phyloP scores from a whole-genome alignment of 202 grass and related monocot genomes.

The Tripidium arundinaceum region DNA sequence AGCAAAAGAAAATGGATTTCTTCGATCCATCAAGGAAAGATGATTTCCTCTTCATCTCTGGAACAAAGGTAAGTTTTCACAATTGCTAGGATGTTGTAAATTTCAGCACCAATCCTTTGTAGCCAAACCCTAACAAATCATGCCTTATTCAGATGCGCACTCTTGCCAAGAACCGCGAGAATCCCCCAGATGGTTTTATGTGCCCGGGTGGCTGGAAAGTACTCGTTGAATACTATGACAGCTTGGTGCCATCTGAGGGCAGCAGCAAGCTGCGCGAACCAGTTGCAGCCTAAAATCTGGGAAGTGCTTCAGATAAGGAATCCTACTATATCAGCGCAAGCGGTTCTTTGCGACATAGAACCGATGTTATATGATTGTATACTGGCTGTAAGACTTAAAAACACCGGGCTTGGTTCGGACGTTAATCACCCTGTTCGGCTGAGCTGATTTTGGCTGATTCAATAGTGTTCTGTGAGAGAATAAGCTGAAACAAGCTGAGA shows the following conservation, averaged over 20 bases:
- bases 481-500: too few relatives aligned
- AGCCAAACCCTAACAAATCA: constrained; percentile 18
- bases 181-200: constrained; percentile 93
- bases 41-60: constrained; percentile 97
- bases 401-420: constrained; percentile 21
- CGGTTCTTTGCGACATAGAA: constrained; percentile 40
- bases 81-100: not conserved
- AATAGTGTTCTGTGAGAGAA: too few relatives aligned
- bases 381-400: constrained; percentile 21
- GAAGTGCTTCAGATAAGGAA: constrained; percentile 13
- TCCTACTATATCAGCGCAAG: not conserved
- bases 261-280: constrained; percentile 62
- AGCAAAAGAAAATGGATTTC: constrained; percentile 91
- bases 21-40: constrained; percentile 91
- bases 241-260: constrained; percentile 41
- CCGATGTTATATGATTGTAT: constrained; percentile 40
- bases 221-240: constrained; percentile 87
- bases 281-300: constrained; percentile 57
- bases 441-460: too few relatives aligned
- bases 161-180: constrained; percentile 78
- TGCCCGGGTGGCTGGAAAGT: constrained; percentile 97
- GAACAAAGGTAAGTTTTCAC: constrained; percentile 73
- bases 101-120: not conserved
- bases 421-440: too few relatives aligned
- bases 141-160: constrained; percentile 66